Evolutionary conservation across 257 asterid species (phyloP), one percentile per base, ranked within the genome.

Genomic region (Capsicum pubescens): DNA sequence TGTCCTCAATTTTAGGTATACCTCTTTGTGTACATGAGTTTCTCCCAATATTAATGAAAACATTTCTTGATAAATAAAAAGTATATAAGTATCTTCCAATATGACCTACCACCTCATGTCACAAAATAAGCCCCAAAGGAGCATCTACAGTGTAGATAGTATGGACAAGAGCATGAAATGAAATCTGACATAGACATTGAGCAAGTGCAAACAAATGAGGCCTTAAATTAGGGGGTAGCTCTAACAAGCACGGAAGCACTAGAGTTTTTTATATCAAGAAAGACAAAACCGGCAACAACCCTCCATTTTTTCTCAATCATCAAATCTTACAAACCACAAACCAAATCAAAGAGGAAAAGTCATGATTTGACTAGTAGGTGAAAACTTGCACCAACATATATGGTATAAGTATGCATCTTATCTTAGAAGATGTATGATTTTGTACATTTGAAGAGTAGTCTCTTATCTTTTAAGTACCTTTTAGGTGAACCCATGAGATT

Each of bases 201-300:
- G 32, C 32, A 26, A 54, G 59, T 26, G 32, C 32, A 26, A 26
- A 26, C 32, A 26, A 26, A 26, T 26, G 32, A 76, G 26, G 61
- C 63, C 63, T 76, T 76, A 76, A 54, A 76, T 52, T 21, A 76
- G 44, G 58, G 59, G 19, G 16, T 52, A 26, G 21, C 81, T 39
- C 63, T 76, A 26, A 13, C 48, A 76, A 52, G 46, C 44, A 19
- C 80, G 19, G 60, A 72, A 72, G 60, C 42, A 44, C 72, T 10
- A 6, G 12, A 48, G 59, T 46, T 74, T 21, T 32, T 42, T 50
- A 26, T 74, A 76, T 52, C 63, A 76, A 76, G 63, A 76, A 76
- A 35, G 46, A 76, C n/a, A 54, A 52, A 52, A 76, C 14, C 26
- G 63, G 81, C 44, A 76, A 35, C 9, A 52, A 13, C 48, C 61